A percentile compares a stretch with the other conserved stretches of the same genome.
Conservation (phyloP, 164 flowering plant genomes). For the Akebia trifoliata region DNA sequence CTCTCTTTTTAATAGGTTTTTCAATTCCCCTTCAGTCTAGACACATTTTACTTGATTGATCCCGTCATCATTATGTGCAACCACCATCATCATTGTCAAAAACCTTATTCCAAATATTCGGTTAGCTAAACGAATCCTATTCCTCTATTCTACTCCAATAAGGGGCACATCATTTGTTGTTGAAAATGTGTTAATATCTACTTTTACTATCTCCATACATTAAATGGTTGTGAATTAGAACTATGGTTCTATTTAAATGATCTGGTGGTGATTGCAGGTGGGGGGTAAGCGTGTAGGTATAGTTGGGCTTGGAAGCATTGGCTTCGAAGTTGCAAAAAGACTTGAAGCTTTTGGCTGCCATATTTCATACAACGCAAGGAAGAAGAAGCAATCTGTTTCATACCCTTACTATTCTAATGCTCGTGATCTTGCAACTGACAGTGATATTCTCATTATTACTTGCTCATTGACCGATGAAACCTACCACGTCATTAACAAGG, state of each 20-base stretch:
- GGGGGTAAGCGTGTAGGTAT: slow-evolving; percentile 66
- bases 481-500: slow-evolving; percentile 48
- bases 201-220: neutral
- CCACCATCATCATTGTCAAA: too few relatives aligned
- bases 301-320: slow-evolving; percentile 70
- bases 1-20: too few relatives aligned
- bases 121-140: too few relatives aligned
- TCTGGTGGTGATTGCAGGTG: slow-evolving; percentile 32
- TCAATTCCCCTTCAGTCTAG: too few relatives aligned
- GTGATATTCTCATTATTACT: slow-evolving; percentile 47
- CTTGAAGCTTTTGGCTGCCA: slow-evolving; percentile 60
- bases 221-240: neutral
- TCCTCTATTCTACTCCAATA: too few relatives aligned
- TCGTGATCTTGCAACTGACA: slow-evolving; percentile 46
- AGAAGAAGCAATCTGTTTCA: slow-evolving; percentile 33
- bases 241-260: too few relatives aligned
- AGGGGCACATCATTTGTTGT: too few relatives aligned
- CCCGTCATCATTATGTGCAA: too few relatives aligned
- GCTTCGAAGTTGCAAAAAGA: slow-evolving; percentile 56
- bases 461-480: slow-evolving; percentile 63
- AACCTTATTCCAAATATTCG: too few relatives aligned
- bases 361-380: slow-evolving; percentile 57
- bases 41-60: too few relatives aligned
- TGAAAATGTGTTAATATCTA: too few relatives aligned
- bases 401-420: slow-evolving; percentile 39